Evolutionary conservation across 306 rosid genomes (phyloP), one percentile per base, ranked within the genome.

Genomic region (Citrullus colocynthis): DNA sequence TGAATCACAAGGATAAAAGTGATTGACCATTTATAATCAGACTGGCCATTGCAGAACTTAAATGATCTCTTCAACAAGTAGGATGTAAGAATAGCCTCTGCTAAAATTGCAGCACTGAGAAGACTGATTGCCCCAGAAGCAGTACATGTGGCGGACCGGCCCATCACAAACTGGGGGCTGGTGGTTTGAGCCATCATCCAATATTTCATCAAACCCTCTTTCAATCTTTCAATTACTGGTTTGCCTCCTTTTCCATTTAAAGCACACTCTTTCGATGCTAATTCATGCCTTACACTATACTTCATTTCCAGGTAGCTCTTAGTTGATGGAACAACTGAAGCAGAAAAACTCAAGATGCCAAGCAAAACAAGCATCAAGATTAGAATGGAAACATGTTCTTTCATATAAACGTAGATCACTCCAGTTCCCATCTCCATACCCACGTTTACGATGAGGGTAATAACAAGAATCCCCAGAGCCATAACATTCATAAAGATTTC

Each of bases 131-230:
- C 96, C 39, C 97, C 98, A 56, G 97, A 87, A 10, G 98, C 98
- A 24, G 91, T 89, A 79, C 96, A 90, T 0, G 90, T 88, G 7
- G 85, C 93, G 21, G 98, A 94, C n/a, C 97, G 90, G 42, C 94
- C 98, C 82, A 94, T 77, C 59, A 94, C 90, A 87, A 90, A 94
- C 71, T 94, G 98, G 15, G 98, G 98, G 52, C 90, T 85, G 36
- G 90, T 81, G 0, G 96, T 91, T 66, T 91, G 90, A 66, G 94
- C 88, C 98, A 91, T 94, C 94, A 91, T 83, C 98, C 98, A 91
- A 78, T 82, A 80, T 61, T 83, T 90, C 87, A 80, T 82, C 61
- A 94, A 69, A 66, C 77, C 78, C 48, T 79, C 73, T 72, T 84
- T 87, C 13, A 87, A 77, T 18, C 15, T 85, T 52, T 82, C 56